These are phyloP conservation scores for Lactarius evosmus DNA, from an alignment of 768 basidiomycete genomes.

Conservation along the genomic window DNA sequence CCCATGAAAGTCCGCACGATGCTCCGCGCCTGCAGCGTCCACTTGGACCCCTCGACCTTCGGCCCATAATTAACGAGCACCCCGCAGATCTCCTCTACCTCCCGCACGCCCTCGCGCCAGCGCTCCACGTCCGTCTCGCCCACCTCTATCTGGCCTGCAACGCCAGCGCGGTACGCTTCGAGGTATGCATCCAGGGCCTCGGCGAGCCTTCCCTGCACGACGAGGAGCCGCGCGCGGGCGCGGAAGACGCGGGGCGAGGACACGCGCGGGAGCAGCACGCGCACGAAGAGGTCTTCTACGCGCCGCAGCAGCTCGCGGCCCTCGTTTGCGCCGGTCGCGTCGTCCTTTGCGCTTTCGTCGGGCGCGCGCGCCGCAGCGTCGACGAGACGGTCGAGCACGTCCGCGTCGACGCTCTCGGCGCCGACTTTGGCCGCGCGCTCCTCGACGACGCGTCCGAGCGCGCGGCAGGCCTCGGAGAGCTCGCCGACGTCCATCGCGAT, in stretches of 20 bases:
- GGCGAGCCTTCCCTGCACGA: constrained; percentile 68
- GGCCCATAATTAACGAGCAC: constrained; percentile 82
- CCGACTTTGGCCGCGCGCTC: constrained; percentile 52
- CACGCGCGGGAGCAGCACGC: constrained; percentile 76
- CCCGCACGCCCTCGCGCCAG: constrained; percentile 73
- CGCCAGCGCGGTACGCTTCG: constrained; percentile 75
- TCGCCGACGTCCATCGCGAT: constrained; percentile 93
- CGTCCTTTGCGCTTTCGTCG: constrained; percentile 37
- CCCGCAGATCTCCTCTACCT: constrained; percentile 83
- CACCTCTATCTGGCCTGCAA: constrained; percentile 55
- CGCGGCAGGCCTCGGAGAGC: constrained; percentile 81
- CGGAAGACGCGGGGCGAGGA: constrained; percentile 77
- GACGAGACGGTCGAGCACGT: constrained; percentile 87
- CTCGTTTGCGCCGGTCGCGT: constrained; percentile 50
- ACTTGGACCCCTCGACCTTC: constrained; percentile 55
- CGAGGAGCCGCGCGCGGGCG: constrained; percentile 76
- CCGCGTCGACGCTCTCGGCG: constrained; percentile 69
- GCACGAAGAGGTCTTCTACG: constrained; percentile 71
- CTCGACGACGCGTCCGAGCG: constrained; percentile 78
- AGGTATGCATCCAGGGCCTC: constrained; percentile 81
- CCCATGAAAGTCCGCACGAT: constrained; percentile 88
- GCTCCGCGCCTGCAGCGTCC: constrained; percentile 85
- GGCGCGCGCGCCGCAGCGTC: constrained; percentile 71
- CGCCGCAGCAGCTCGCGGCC: constrained; percentile 63
- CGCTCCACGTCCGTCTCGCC: constrained; percentile 64